phyloP scores from a whole-genome alignment of 306 rosid genomes.

The peach (Prunus persica) region Prunus_persica_NCBIv2 NC_034015.1:16365501-16366000 shows the following conservation, averaged over 20 bases:
- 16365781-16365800: slow-evolving; percentile 99
- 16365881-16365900: slow-evolving; percentile 47
- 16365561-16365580: slow-evolving; percentile 87
- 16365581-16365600: slow-evolving; percentile 94
- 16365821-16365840: slow-evolving; percentile 88
- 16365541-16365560: slow-evolving; percentile 58
- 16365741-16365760: slow-evolving; percentile 2
- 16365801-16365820: slow-evolving; percentile 98
- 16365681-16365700: slow-evolving; percentile 10
- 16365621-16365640: slow-evolving; percentile 78
- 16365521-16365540: not conserved
- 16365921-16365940: slow-evolving; percentile 25
- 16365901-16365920: slow-evolving; percentile 34
- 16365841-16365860: slow-evolving; percentile 93
- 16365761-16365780: slow-evolving; percentile 58
- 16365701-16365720: not conserved
- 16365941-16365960: not conserved
- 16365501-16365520: not conserved
- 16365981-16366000: slow-evolving; percentile 31
- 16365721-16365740: no score
- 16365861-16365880: slow-evolving; percentile 99
- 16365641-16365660: not conserved
- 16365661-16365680: slow-evolving; percentile 12
- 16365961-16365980: not conserved
- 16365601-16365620: slow-evolving; percentile 91